A percentile compares a stretch with the other conserved stretches of the same genome.
These are phyloP conservation scores for Calonectria leucothoes DNA, from an alignment of 2,329 filamentous ascomycete genomes.

Conservation along the genomic window DNA sequence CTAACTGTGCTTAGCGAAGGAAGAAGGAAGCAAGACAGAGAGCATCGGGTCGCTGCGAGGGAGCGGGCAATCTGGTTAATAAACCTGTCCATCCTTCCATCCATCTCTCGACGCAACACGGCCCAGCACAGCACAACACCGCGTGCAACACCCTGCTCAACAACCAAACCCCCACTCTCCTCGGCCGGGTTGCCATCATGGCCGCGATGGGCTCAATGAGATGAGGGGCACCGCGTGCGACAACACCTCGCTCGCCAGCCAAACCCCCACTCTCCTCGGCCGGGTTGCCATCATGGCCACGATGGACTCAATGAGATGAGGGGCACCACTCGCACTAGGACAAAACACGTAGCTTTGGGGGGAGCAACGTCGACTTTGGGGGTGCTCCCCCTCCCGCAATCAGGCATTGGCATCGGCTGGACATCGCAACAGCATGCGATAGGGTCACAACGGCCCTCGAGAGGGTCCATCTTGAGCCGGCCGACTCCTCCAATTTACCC, in stretches of 20 bases:
- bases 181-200: background rate
- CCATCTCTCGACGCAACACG: background rate
- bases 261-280: constrained; percentile 4
- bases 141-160: background rate
- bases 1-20: background rate
- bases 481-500: constrained; percentile 18
- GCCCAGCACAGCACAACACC: background rate
- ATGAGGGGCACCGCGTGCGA: background rate
- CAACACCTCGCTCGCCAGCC: background rate
- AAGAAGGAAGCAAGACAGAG: background rate
- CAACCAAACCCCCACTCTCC: background rate
- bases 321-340: constrained; percentile 20
- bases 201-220: constrained; percentile 25
- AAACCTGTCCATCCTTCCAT: background rate
- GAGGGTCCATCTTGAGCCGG: constrained; percentile 32
- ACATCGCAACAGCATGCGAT: constrained; percentile 33
- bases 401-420: constrained; percentile 20
- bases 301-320: constrained; percentile 34
- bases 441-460: constrained; percentile 21
- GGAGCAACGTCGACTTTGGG: constrained; percentile 33
- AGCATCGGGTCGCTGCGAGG: background rate
- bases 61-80: constrained; percentile 9
- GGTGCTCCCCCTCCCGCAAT: constrained; percentile 30
- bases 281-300: constrained; percentile 4
- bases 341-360: constrained; percentile 20